These are phyloP conservation scores for Penicillium tannophilum DNA, from an alignment of 495 filamentous ascomycete species.

Conservation along the genomic window DNA sequence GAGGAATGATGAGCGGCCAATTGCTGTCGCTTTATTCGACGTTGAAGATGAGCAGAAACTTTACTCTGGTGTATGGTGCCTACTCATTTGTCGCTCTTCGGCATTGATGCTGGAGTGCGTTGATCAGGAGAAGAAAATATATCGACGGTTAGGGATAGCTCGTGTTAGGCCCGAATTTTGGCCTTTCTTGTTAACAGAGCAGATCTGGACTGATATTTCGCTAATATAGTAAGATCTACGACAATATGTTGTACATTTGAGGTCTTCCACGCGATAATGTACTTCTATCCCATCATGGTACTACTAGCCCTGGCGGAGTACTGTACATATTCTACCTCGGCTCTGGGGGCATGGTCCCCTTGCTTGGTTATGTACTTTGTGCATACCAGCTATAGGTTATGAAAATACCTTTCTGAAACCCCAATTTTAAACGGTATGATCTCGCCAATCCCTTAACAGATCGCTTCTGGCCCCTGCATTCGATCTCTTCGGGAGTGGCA, in stretches of 20 bases:
- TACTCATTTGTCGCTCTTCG: not conserved
- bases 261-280: too few species aligned
- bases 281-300: too few species aligned
- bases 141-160: not conserved
- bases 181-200: not conserved
- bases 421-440: not conserved
- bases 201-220: not conserved
- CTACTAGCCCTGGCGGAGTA: too few species aligned
- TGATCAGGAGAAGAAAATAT: not conserved
- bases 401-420: not conserved
- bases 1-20: not conserved
- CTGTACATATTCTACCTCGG: not conserved
- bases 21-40: not conserved
- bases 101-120: not conserved
- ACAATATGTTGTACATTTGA: too few species aligned
- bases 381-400: not conserved
- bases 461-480: not conserved
- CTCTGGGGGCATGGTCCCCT: not conserved
- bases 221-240: not conserved
- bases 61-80: not conserved
- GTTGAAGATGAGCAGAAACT: not conserved
- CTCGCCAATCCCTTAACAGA: not conserved
- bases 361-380: not conserved
- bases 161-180: not conserved
- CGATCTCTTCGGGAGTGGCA: not conserved